Base-by-base conservation (phyloP, 139 green algal species). In the Volvox reticuliferus region DNA sequence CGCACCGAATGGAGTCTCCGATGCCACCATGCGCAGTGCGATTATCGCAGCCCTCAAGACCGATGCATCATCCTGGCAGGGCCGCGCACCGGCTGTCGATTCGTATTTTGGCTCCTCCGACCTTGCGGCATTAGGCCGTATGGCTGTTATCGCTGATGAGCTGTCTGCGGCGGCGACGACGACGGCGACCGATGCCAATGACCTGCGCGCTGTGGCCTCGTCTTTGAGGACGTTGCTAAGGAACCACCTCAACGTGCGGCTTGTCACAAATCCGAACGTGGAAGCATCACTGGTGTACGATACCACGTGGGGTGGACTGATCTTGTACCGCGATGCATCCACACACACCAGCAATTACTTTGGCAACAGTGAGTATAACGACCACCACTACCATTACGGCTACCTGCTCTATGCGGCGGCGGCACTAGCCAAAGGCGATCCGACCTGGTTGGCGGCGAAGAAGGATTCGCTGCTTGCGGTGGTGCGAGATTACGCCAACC, bases 401-500 rank as follows among this genome's bases (percentile, higher is more conserved):
- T 95, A 95, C 89, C 79, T 93, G 55, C 21, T 94, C 21, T 95
- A 94, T 28, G 92, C 92, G 5, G 91, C 90, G 28, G 93, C 93
- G 30, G 85, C 67, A 5, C 75, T 95, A 22, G 91, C 26, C 26
- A 79, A 89, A 24, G 65, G 62, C 22, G 76, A 95, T 82, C 0
- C 68, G 13, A 30, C 36, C 22, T 95, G 93, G 93, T 26, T 84
- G 63, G 71, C 73, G 12, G 28, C 32, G 22, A 35, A 82, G 1
- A 12, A 14, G 17, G n/a, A 69, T 1, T 24, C n/a, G 37, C 26
- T 94, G 61, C 68, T 91, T 44, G 35, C 89, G 36, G 32, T 95
- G 21, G 26, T 93, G 21, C 67, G 91, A 1, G 91, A 94, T 82
- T 94, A 79, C 50, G 91, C 91, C 68, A 94, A 94, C 87, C 91